These are phyloP conservation scores for Zygoascus tannicola DNA, from an alignment of 805 yeast genomes.

Conservation along the genomic window DNA sequence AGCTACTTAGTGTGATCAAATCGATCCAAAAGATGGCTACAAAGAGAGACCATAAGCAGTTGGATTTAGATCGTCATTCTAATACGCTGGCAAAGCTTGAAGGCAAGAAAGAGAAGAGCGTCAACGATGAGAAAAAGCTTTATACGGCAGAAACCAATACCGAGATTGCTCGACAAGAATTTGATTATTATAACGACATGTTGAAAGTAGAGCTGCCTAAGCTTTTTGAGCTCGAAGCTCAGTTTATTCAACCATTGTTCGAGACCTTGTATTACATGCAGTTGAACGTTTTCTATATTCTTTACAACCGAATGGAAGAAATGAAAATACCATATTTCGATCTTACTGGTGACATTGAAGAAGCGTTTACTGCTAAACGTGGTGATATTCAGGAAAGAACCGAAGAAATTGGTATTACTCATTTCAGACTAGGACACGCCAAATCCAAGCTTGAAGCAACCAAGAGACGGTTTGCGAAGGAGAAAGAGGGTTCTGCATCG, in stretches of 20 bases:
- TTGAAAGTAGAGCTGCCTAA: conserved; percentile 83
- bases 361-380: conserved; percentile 68
- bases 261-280: conserved; percentile 96
- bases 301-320: conserved; percentile 85
- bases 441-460: conserved; percentile 77
- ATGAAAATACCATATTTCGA: conserved; percentile 96
- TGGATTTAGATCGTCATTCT: conserved; percentile 83
- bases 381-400: conserved; percentile 87
- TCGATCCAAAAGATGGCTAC: conserved; percentile 86
- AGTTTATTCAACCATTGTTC: conserved; percentile 87
- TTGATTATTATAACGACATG: conserved; percentile 91
- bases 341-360: conserved; percentile 70
- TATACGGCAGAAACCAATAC: conserved; percentile 85
- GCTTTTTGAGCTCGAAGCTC: conserved; percentile 79
- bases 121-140: conserved; percentile 85
- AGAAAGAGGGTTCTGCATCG: conserved; percentile 28
- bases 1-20: conserved; percentile 70
- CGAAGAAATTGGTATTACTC: conserved; percentile 82
- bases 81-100: conserved; percentile 62
- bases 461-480: conserved; percentile 48
- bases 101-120: conserved; percentile 70
- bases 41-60: conserved; percentile 90
- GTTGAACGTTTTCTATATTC: conserved; percentile 88
- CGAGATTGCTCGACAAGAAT: conserved; percentile 89
- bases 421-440: conserved; percentile 84